Percentiles rank a stretch among this genome's conserved stretches.
These are phyloP conservation scores for Chlorencoelia australis DNA, from an alignment of 2,329 filamentous ascomycete species.

Conservation along the genomic window DNA sequence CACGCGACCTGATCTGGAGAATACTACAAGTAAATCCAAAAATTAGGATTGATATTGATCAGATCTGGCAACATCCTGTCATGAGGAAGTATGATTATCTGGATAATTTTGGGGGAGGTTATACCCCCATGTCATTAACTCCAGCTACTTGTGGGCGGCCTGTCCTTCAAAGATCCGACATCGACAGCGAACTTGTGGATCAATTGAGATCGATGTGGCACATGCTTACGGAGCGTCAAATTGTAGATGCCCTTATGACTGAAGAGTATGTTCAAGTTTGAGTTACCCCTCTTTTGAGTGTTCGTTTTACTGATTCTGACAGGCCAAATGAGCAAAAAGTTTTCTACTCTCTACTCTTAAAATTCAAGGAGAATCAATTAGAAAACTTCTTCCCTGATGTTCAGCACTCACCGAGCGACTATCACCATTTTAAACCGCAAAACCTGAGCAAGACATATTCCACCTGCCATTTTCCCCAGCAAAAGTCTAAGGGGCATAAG, in stretches of 20 bases:
- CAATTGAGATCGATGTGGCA: slow-evolving; percentile 91
- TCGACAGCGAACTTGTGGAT: slow-evolving; percentile 73
- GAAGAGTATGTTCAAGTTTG: slow-evolving; percentile 42
- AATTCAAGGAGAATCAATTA: slow-evolving; percentile 73
- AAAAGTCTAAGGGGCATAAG: slow-evolving; percentile 37
- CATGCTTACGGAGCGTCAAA: slow-evolving; percentile 61
- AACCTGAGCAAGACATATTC: slow-evolving; percentile 50
- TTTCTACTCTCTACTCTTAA: slow-evolving; percentile 78
- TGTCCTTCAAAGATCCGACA: slow-evolving; percentile 50
- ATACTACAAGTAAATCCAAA: slow-evolving; percentile 75
- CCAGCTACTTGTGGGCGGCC: slow-evolving; percentile 53
- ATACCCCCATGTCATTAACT: slow-evolving; percentile 42
- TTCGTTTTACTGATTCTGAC: slow-evolving; percentile 1
- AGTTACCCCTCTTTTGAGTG: neutral
- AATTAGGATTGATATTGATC: slow-evolving; percentile 65
- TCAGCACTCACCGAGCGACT: slow-evolving; percentile 81
- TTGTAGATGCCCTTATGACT: slow-evolving; percentile 58
- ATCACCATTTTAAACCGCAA: slow-evolving; percentile 63
- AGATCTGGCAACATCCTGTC: slow-evolving; percentile 84
- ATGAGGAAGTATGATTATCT: slow-evolving; percentile 73
- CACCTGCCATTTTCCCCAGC: slow-evolving; percentile 47
- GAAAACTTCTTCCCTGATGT: slow-evolving; percentile 79
- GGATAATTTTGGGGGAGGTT: slow-evolving; percentile 39
- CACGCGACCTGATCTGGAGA: slow-evolving; percentile 64
- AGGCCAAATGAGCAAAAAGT: slow-evolving; percentile 85